Evolutionary conservation across 805 yeast species (phyloP), one percentile per base, ranked within the genome.

Genomic region (Groenewaldozyma salmanticensis): DNA sequence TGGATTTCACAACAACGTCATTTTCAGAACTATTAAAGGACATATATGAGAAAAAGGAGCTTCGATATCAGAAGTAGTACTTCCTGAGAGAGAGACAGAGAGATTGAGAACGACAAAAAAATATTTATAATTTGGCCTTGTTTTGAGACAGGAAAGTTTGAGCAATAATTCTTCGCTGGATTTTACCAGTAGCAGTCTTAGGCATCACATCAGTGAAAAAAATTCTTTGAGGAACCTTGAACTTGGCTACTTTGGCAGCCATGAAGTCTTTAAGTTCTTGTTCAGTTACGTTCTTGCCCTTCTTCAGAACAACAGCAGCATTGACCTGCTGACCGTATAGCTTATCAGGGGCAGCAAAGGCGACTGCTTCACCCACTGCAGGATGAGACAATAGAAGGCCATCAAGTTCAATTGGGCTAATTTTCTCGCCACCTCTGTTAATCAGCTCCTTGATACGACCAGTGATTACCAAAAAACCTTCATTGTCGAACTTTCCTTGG

Each of bases 341-440:
- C 18, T 65, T 73, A 56, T 79, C 84, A 2, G 73, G 71, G 3
- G 73, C 82, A 31, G 80, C 87, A 54, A 78, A 80, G 3, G 79
- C 66, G 15, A 81, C 87, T 20, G 82, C 86, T 54, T 80, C 87
- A 18, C 70, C 66, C 11, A 81, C 75, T n/a, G 68, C 70, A 1
- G 79, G 79, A 52, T 77, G 72, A 35, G 72, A 64, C n/a, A 77
- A 62, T 65, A 80, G 58, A 6, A 71, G 68, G 35, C 76, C 70
- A 51, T 80, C 88, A 21, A 80, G 61, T 57, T 80, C 88, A 47
- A 77, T 70, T 4, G 88, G 88, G 2, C 82, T 73, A 45, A 80
- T 79, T 59, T 81, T 80, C 60, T 80, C 88, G 42, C 88, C 88
- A 19, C 84, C 88, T 39, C 86, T 72, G 57, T 79, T 80, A 53